Evolutionary conservation across 306 rosid species (phyloP).

Genomic region (Cucumis melo): DNA sequence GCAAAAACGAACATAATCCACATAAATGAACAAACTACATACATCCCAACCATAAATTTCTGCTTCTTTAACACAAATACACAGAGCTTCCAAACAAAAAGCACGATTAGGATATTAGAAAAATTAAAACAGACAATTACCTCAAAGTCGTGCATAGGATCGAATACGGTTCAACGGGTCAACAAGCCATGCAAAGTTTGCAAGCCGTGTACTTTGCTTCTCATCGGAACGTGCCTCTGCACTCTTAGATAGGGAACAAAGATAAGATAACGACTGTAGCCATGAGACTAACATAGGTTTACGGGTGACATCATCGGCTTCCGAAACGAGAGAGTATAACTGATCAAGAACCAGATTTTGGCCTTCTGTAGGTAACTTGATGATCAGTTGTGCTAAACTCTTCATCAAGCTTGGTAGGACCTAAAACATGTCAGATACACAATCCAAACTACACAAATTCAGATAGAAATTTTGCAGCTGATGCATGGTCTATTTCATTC

Average conservation of each 20-base stretch:
- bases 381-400: slow-evolving; percentile 55
- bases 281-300: slow-evolving; percentile 81
- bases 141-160: slow-evolving; percentile 45
- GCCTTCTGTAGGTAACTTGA: slow-evolving; percentile 53
- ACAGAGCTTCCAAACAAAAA: neutral
- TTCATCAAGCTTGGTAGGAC: slow-evolving; percentile 81
- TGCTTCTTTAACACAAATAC: neutral
- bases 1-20: neutral
- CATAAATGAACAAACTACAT: neutral
- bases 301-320: slow-evolving; percentile 80
- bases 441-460: neutral
- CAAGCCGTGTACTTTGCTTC: slow-evolving; percentile 15
- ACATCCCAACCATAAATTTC: neutral
- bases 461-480: neutral
- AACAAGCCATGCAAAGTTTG: slow-evolving; percentile 9
- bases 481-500: neutral
- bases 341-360: slow-evolving; percentile 60
- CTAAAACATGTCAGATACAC: slow-evolving; percentile 21
- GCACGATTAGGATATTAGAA: neutral
- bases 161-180: slow-evolving; percentile 24
- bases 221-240: slow-evolving; percentile 18
- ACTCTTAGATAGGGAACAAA: slow-evolving; percentile 40
- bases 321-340: slow-evolving; percentile 73
- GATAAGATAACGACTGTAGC: slow-evolving; percentile 82
- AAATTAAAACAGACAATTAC: neutral